Evolutionary conservation across 352 stramenopile genomes (phyloP), one percentile per base, ranked within the genome.

Genomic region (Pythium insidiosum): DNA sequence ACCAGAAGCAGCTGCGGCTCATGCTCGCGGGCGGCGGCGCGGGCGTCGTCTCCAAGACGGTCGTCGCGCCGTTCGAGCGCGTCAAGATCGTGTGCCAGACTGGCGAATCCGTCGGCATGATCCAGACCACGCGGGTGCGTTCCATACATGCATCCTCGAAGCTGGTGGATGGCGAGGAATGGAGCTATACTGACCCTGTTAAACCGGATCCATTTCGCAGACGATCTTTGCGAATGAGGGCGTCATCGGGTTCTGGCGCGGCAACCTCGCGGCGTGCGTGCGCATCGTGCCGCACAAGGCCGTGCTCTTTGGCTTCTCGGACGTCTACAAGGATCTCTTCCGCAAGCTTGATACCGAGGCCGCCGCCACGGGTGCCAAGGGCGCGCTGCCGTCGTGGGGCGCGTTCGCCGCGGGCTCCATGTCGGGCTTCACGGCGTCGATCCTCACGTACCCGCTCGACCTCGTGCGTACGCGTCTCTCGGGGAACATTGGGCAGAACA

Each of bases 11-110:
- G 49, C 53, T 89, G 38, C 62, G 73, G 29, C 68, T 81, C 42
- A 87, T 89, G 76, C 58, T 57, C 21, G 76, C 75, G 2, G 78
- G 78, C 20, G 78, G 78, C 29, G 65, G 79, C 45, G 78, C 78
- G 16, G 78, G 78, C 21, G 78, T 86, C 52, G 68, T 86, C 38
- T 69, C 78, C 49, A 88, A 88, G 70, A 85, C 75, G n/a, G 72
- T 83, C 19, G 75, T 88, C 11, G 75, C 78, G 29, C 78, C 78
- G 6, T 86, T 88, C 44, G 78, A 91, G 47, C 74, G 78, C 46
- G 75, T 91, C 41, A 91, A 91, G 61, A 91, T 91, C 61, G 72
- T 91, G 37, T 88, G 72, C 43, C 78, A 91, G 26, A 86, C 72
- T 16, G 72, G 73, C 43, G 76, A 84, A 42, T 82, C 70, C 16